Conservation (phyloP, 257 asterid species). For the Verbascum thapsus region DNA sequence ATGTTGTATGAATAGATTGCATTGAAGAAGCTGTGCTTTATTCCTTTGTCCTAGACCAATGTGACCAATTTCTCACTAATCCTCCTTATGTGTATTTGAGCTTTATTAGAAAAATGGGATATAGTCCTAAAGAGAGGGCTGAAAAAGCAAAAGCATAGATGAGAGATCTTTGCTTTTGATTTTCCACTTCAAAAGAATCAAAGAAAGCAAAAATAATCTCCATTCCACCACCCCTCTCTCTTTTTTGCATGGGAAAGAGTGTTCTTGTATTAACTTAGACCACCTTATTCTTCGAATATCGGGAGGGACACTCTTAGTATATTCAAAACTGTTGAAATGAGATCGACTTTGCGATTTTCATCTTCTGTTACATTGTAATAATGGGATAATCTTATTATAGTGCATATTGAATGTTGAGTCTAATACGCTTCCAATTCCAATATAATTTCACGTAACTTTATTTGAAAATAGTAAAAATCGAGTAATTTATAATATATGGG, state of each 20-base stretch:
- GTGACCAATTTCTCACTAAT: slow-evolving; percentile 40
- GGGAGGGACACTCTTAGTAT: too few relatives aligned
- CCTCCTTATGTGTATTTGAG: slow-evolving; percentile 41
- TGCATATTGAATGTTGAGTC: too few relatives aligned
- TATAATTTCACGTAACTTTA: too few relatives aligned
- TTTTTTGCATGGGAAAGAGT: slow-evolving; percentile 46
- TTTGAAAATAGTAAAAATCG: too few relatives aligned
- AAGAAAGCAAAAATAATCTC: slow-evolving; percentile 20
- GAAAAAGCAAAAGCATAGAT: slow-evolving; percentile 55
- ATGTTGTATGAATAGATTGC: slow-evolving; percentile 43
- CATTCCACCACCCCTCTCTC: not conserved
- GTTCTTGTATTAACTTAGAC: slow-evolving; percentile 38
- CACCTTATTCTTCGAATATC: too few relatives aligned
- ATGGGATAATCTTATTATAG: too few relatives aligned
- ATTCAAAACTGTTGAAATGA: too few relatives aligned
- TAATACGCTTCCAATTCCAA: too few relatives aligned
- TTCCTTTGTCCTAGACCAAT: slow-evolving; percentile 36
- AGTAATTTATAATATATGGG: too few relatives aligned
- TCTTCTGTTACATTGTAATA: too few relatives aligned
- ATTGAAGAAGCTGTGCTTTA: slow-evolving; percentile 50
- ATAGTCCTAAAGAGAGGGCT: slow-evolving; percentile 68
- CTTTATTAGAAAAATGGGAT: slow-evolving; percentile 69
- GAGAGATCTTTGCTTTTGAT: slow-evolving; percentile 52
- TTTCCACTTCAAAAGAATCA: slow-evolving; percentile 49
- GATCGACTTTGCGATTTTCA: too few relatives aligned